Percentiles rank a stretch among this genome's conserved stretches.
Evolutionary conservation across 2,329 filamentous ascomycete species (phyloP).

Genomic region (Westerdykella ornata): DNA sequence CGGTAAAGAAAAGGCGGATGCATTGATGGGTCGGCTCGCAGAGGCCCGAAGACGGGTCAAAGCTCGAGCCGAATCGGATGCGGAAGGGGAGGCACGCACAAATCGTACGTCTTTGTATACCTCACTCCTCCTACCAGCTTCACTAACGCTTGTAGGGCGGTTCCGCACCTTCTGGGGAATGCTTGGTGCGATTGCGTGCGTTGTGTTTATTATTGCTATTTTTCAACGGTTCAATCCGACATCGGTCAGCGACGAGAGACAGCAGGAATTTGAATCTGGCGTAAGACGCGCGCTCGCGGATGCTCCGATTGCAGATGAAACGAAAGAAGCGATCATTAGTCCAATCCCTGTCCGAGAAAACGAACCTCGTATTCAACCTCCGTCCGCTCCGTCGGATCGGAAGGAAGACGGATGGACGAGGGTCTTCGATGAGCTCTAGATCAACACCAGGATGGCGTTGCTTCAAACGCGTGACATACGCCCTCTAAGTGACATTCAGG

Average conservation of each 20-base stretch:
- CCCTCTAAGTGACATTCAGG: too few species aligned
- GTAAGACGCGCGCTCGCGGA: constrained; percentile 19
- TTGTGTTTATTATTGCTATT: constrained; percentile 44
- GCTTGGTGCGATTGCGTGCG: constrained; percentile 40
- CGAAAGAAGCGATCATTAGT: constrained; percentile 28
- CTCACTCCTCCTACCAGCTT: neutral
- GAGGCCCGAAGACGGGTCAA: constrained; percentile 58
- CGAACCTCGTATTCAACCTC: neutral
- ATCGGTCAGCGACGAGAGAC: constrained; percentile 5
- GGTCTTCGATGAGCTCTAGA: constrained; percentile 17
- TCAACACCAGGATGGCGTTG: neutral
- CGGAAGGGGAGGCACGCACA: constrained; percentile 59
- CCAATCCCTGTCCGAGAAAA: constrained; percentile 1
- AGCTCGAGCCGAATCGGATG: constrained; percentile 60
- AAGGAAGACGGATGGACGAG: constrained; percentile 9
- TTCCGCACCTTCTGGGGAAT: constrained; percentile 59
- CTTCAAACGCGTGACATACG: too few species aligned
- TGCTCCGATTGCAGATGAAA: constrained; percentile 27
- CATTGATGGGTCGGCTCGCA: constrained; percentile 58
- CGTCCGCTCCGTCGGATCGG: neutral
- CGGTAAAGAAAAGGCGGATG: constrained; percentile 54
- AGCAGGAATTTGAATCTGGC: constrained; percentile 11
- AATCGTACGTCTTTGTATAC: constrained; percentile 30
- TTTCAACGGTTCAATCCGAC: constrained; percentile 28
- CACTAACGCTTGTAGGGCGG: constrained; percentile 36